Base-by-base conservation (phyloP, 2,329 filamentous ascomycete species). In the Cladosporium sp. region DNA sequence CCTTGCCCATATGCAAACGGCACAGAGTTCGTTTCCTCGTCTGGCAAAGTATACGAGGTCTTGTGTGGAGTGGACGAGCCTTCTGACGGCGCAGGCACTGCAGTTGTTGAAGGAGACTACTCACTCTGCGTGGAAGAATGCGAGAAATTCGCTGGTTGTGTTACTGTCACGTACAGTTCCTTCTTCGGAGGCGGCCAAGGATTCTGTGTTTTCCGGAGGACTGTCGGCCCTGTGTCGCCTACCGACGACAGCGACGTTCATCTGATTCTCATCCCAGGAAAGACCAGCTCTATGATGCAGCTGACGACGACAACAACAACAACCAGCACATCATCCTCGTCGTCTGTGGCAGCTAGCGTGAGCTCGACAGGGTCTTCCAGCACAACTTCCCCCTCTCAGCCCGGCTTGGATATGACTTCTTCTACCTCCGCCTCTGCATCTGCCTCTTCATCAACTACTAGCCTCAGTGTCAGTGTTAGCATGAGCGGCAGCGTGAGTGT, bases 121-220 rank as follows among this genome's bases (percentile, higher is more conserved):
- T 32, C 55, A 18, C 15, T 40, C 9, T 59, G 57, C 32, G 40
- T 59, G 13, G 22, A 27, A 7, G 25, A 53, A 3, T 62, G 60
- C 39, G 56, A 59, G 15, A 42, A 25, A 11, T 49, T 40, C 7
- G 15, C 36, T 18, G 51, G 53, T 3, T 62, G 60, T 43, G 53
- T 56, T 4, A 55, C 53, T 2, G 51, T 58, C 18, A 58, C 56
- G 19, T 60, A 57, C 15, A 42, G 39, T n/a, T 11, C 20, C 7
- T 30, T 42, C 16, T 20, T 25, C 7, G 39, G 22, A 4, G 22
- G 22, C 11, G 11, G 12, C 12, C 12, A 15, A 5, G 32, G 32
- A 13, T 15, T 33, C 32, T 33, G 32, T 12, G 11, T 13, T 15
- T 33, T 33, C n/a, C 6, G 32, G n/a, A 33, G n/a, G 32, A 15